phyloP scores from a whole-genome alignment of 2,329 filamentous ascomycete genomes.

The Diaporthe nobilis region DNA sequence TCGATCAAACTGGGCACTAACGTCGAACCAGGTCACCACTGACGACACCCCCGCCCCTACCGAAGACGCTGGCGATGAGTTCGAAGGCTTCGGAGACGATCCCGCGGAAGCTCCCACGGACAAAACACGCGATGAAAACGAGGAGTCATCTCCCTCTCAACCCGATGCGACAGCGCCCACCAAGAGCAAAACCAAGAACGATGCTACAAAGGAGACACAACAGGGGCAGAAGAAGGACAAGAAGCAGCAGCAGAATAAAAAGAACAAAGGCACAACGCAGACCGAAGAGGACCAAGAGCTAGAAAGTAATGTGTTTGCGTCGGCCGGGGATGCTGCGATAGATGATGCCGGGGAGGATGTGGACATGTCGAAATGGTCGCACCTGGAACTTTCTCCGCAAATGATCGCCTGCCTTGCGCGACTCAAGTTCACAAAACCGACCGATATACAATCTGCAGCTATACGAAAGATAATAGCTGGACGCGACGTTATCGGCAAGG shows the following conservation, averaged over 20 bases:
- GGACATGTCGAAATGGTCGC: conserved; percentile 84
- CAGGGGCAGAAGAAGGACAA: conserved; percentile 49
- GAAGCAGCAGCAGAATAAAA: conserved; percentile 47
- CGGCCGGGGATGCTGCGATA: conserved; percentile 62
- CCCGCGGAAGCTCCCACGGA: conserved; percentile 42
- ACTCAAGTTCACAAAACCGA: conserved; percentile 85
- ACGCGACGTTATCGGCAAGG: conserved; percentile 95
- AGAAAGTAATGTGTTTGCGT: conserved; percentile 66
- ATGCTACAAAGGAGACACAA: conserved; percentile 44
- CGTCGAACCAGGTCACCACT: conserved; percentile 4
- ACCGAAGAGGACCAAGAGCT: conserved; percentile 51
- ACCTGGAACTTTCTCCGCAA: conserved; percentile 79
- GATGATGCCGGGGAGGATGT: conserved; percentile 71
- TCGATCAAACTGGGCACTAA: not conserved
- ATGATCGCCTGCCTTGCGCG: conserved; percentile 82
- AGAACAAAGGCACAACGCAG: conserved; percentile 40
- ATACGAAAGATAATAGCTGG: conserved; percentile 88
- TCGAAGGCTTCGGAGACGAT: conserved; percentile 51
- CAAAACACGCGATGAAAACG: conserved; percentile 43
- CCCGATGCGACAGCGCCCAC: conserved; percentile 35
- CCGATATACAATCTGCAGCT: conserved; percentile 81
- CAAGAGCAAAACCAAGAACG: conserved; percentile 41
- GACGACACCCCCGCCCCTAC: not conserved
- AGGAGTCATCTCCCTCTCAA: conserved; percentile 38
- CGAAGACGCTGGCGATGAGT: conserved; percentile 50